Percentiles rank a stretch among this genome's conserved stretches.
Conservation (phyloP, 176 grass and related monocot genomes). For the Zoysia japonica region DNA sequence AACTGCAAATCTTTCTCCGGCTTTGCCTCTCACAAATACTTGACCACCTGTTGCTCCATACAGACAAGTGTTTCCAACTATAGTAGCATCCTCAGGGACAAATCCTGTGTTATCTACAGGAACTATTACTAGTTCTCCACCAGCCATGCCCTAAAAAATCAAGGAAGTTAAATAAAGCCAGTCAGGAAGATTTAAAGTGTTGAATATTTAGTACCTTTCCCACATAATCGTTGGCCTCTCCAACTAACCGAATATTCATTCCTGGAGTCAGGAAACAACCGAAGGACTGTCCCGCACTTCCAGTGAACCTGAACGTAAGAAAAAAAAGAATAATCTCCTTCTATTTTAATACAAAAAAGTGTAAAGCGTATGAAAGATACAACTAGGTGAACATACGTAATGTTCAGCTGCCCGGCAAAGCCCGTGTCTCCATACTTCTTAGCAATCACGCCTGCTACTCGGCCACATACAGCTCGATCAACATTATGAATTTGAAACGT, state of each 20-base stretch:
- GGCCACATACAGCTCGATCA: slow-evolving; percentile 93
- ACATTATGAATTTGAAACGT: slow-evolving; percentile 84
- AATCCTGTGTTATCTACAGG: slow-evolving; percentile 88
- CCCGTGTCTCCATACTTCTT: slow-evolving; percentile 98
- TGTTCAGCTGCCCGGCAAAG: slow-evolving; percentile 90
- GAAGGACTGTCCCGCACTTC: slow-evolving; percentile 98
- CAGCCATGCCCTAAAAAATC: slow-evolving; percentile 77
- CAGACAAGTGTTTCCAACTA: slow-evolving; percentile 98
- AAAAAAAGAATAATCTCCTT: not conserved
- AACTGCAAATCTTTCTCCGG: slow-evolving; percentile 97
- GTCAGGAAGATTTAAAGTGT: not conserved
- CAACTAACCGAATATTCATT: slow-evolving; percentile 86
- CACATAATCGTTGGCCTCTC: slow-evolving; percentile 97
- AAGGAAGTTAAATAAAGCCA: slow-evolving; percentile 19
- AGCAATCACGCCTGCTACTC: slow-evolving; percentile 92
- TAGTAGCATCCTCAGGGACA: slow-evolving; percentile 88
- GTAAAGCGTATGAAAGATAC: slow-evolving; percentile 22
- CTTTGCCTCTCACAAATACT: slow-evolving; percentile 93
- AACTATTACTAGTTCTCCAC: slow-evolving; percentile 90
- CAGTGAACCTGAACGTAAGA: slow-evolving; percentile 69
- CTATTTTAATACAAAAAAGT: slow-evolving; percentile 12
- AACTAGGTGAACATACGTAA: slow-evolving; percentile 66
- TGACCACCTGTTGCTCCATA: slow-evolving; percentile 99
- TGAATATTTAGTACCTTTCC: slow-evolving; percentile 73
- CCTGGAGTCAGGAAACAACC: slow-evolving; percentile 96